Base-by-base conservation (phyloP, 1,139 yeast genomes). In the Taphrina wiesneri region DNA sequence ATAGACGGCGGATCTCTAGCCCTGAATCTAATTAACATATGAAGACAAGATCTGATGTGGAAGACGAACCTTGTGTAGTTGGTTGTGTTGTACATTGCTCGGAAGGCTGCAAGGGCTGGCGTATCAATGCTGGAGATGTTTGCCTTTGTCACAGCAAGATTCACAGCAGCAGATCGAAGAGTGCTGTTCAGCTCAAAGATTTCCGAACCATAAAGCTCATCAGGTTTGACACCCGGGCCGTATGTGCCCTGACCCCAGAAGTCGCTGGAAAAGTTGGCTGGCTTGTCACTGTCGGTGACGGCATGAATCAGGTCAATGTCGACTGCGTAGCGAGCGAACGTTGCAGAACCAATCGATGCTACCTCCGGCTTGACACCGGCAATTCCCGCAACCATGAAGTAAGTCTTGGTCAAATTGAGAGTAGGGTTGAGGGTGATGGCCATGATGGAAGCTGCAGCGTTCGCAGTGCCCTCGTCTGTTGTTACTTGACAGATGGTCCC, bases 401-500 rank as follows among this genome's bases (percentile, higher is more conserved):
- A 85, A 45, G 88, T 84, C 71, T 82, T 80, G 43, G 85, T 73
- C 63, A 85, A 80, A 73, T 86, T 87, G 70, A 86, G 85, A 68
- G 79, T 73, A 47, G 87, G 85, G 66, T 80, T 79, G 74, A 84
- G 77, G 13, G 83, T 74, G 70, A 86, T 76, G 2, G 89, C 85
- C 63, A 83, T 79, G 68, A 85, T 75, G 45, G 88, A 79, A 46
- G 85, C 71, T 28, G 89, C 89, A 52, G 90, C 89, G 72, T 86
- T 86, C 72, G 85, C 82, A 74, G 85, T 88, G 69, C 86, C 87
- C 76, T 86, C 89, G 67, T 89, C 90, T 17, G 87, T 84, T 57
- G 87, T 84, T 67, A 85, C 74, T 73, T 85, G 86, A 77, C 88
- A 85, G 49, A 86, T 75, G 36, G 83, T 76, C 75, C 80, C 83